Percentiles rank a stretch among this genome's conserved stretches.
Conservation (phyloP, 1,284 basidiomycete species). For the Fistulina hepatica region DNA sequence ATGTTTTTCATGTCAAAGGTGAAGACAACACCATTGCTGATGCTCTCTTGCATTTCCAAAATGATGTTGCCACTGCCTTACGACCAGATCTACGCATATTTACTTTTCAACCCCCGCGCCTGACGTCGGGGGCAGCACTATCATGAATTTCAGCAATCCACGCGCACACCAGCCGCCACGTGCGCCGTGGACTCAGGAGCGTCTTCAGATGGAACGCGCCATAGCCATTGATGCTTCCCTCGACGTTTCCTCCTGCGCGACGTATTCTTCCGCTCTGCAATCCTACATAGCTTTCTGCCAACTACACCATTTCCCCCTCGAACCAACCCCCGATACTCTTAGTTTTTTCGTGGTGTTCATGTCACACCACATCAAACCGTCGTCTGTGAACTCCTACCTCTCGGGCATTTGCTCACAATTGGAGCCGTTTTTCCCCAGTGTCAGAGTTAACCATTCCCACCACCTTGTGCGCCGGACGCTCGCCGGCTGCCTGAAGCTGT, state of each 20-base stretch:
- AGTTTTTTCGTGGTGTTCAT: slow-evolving; percentile 29
- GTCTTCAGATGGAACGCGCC: slow-evolving; percentile 22
- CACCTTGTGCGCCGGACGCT: slow-evolving; percentile 21
- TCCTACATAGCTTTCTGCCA: slow-evolving; percentile 30
- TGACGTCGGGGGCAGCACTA: slow-evolving; percentile 19
- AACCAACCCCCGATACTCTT: slow-evolving; percentile 26
- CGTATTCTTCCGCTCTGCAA: slow-evolving; percentile 27
- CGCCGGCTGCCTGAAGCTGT: slow-evolving; percentile 20
- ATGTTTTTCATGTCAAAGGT: slow-evolving; percentile 5
- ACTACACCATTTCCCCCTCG: slow-evolving; percentile 22
- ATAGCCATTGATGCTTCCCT: slow-evolving; percentile 25
- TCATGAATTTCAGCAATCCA: slow-evolving; percentile 15
- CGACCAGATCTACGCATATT: slow-evolving; percentile 14
- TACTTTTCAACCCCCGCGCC: slow-evolving; percentile 20
- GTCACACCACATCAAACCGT: slow-evolving; percentile 27
- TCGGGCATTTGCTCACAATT: slow-evolving; percentile 30
- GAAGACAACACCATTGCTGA: slow-evolving; percentile 9
- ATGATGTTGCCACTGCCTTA: slow-evolving; percentile 5
- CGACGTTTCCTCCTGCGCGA: slow-evolving; percentile 17
- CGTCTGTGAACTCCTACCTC: slow-evolving; percentile 29
- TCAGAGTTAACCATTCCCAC: slow-evolving; percentile 17
- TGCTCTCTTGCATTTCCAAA: slow-evolving; percentile 5
- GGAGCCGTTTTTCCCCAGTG: slow-evolving; percentile 26
- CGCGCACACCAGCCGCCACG: slow-evolving; percentile 19
- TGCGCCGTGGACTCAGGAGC: slow-evolving; percentile 24